Conservation (phyloP, 2,329 filamentous ascomycete genomes). For the Cladosporium sp. region DNA sequence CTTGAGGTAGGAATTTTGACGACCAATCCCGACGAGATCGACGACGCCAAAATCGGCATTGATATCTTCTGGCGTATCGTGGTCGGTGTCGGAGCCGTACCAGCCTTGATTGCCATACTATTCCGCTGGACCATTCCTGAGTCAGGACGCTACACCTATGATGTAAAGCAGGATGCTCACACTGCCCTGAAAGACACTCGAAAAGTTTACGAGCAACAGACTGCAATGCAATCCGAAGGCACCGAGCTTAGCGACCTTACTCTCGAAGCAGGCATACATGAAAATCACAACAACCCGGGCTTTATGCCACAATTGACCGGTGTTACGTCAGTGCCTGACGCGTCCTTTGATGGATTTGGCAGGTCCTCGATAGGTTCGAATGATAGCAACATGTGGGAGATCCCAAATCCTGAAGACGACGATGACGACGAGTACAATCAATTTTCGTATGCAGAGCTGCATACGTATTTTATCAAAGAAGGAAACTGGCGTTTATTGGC, state of each 20-base stretch:
- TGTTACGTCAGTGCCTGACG: not conserved
- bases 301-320: constrained; percentile 10
- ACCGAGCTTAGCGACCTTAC: constrained; percentile 5
- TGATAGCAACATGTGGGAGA: constrained; percentile 25
- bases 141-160: constrained; percentile 43
- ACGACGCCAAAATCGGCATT: constrained; percentile 36
- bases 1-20: constrained; percentile 11
- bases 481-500: constrained; percentile 29
- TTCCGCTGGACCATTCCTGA: constrained; percentile 48
- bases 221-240: constrained; percentile 12
- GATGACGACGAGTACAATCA: constrained; percentile 23
- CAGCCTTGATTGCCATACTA: constrained; percentile 41
- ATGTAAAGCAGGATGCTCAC: constrained; percentile 40
- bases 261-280: not conserved
- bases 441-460: constrained; percentile 24
- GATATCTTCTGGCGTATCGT: constrained; percentile 45
- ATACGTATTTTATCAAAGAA: constrained; percentile 27
- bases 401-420: constrained; percentile 13
- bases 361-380: constrained; percentile 11
- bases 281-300: not conserved
- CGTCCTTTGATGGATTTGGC: constrained; percentile 9
- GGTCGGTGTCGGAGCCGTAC: constrained; percentile 44
- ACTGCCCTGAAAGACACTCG: constrained; percentile 28
- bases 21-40: constrained; percentile 11
- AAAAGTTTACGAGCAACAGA: constrained; percentile 22